Evolutionary conservation across 108 stramenopile genomes (phyloP).

Genomic region (Conticribra weissflogii): DNA sequence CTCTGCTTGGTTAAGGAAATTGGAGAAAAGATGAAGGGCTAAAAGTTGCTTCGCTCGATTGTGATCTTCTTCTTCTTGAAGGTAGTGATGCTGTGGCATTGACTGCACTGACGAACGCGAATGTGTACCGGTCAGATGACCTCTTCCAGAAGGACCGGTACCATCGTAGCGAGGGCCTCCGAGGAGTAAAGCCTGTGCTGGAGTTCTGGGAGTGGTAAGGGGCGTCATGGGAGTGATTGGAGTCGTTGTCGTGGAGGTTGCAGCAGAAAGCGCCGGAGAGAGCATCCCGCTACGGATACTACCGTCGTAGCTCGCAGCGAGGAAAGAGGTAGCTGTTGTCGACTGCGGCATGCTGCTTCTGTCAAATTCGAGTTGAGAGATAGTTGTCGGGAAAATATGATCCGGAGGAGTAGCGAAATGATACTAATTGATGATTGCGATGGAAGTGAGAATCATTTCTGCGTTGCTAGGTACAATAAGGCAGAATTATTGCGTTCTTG

Average conservation of each 20-base stretch:
- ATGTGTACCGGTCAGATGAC: too few species aligned
- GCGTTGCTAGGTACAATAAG: too few species aligned
- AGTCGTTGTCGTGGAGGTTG: constrained; percentile 13
- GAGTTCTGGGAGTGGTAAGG: constrained; percentile 21
- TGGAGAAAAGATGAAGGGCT: constrained; percentile 35
- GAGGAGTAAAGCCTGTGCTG: constrained; percentile 10
- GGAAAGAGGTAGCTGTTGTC: too few species aligned
- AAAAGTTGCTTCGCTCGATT: constrained; percentile 32
- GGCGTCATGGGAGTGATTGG: constrained; percentile 32
- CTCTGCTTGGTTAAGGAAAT: constrained; percentile 39
- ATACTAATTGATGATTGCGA: too few species aligned
- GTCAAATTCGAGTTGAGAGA: too few species aligned
- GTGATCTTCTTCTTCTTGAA: constrained; percentile 1
- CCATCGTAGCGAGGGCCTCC: neutral
- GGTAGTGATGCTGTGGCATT: neutral
- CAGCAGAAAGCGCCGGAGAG: constrained; percentile 4
- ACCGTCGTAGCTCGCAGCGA: neutral
- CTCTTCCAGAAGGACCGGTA: neutral
- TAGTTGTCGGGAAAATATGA: too few species aligned
- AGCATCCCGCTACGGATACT: neutral
- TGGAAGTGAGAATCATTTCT: too few species aligned
- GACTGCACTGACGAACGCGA: neutral
- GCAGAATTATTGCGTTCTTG: too few species aligned
- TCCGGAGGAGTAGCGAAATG: too few species aligned
- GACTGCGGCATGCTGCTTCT: too few species aligned